Evolutionary conservation across 2,329 filamentous ascomycete species (phyloP), one percentile per base, ranked within the genome.

Genomic region (Aspergillus jensenii): DNA sequence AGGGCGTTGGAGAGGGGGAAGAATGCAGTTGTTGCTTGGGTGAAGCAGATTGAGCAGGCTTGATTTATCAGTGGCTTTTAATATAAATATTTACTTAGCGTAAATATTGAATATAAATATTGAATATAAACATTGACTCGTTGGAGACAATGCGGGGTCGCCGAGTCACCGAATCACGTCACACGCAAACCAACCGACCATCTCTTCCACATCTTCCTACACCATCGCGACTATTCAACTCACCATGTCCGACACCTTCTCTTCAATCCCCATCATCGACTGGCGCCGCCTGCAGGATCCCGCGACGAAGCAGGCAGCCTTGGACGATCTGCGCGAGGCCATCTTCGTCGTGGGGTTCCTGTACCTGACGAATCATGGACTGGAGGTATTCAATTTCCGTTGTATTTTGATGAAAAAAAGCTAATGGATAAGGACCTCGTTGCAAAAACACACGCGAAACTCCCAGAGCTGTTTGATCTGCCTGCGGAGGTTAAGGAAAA

Each of bases 1-100:
- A 69, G 74, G 54, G 81, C 75, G 0, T 72, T 84, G 74, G 74
- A 71, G 4, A 72, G 77, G 47, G 82, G 72, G 1, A 83, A 82
- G 75, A 75, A 79, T 63, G 76, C 76, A 9, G 77, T 72, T 19
- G 79, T 82, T 6, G 59, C 23, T 17, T 84, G 81, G 80, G 76
- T 81, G 33, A 73, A 65, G 39, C 25, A 41, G 31, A 23, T 41
- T 43, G 12, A 27, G 33, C n/a, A n/a, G n/a, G n/a, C n/a, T n/a
- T n/a, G n/a, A n/a, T n/a, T n/a, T n/a, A n/a, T n/a, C n/a, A n/a
- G n/a, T n/a, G n/a, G n/a, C n/a, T n/a, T n/a, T n/a, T n/a, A n/a
- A n/a, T n/a, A n/a, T n/a, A n/a, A n/a, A n/a, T n/a, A n/a, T n/a
- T n/a, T n/a, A n/a, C n/a, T n/a, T n/a, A n/a, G n/a, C n/a, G n/a